Evolutionary conservation across 495 filamentous ascomycete genomes (phyloP).

Genomic region (Penicillium pancosmium): DNA sequence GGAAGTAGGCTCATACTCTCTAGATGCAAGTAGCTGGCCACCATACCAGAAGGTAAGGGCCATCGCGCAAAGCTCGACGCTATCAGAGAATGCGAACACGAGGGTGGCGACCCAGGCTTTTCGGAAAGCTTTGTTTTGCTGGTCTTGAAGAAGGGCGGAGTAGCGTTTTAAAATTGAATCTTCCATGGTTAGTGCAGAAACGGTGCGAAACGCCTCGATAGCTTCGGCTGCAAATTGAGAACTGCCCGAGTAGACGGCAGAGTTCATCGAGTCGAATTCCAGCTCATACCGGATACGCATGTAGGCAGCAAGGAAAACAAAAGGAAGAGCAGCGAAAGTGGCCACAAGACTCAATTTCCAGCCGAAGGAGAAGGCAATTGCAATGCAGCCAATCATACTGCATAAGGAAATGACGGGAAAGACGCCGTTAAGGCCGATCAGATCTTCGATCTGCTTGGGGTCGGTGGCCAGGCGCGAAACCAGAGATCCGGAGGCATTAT

Average conservation of each 20-base stretch:
- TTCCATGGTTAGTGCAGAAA: constrained; percentile 58
- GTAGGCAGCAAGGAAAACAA: constrained; percentile 56
- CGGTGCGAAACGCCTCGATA: constrained; percentile 58
- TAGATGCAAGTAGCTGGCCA: constrained; percentile 52
- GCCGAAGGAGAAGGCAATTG: constrained; percentile 58
- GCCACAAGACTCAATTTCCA: constrained; percentile 66
- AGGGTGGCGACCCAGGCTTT: constrained; percentile 50
- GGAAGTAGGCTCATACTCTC: constrained; percentile 49
- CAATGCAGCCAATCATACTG: constrained; percentile 56
- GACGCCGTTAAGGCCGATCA: constrained; percentile 51
- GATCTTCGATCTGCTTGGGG: constrained; percentile 63
- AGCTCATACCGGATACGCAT: constrained; percentile 54
- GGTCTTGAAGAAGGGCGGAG: constrained; percentile 47
- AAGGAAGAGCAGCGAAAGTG: constrained; percentile 55
- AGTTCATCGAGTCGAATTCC: constrained; percentile 59
- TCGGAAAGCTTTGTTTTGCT: constrained; percentile 52
- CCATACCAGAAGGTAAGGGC: constrained; percentile 65
- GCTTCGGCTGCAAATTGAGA: constrained; percentile 62
- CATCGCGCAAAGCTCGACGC: constrained; percentile 53
- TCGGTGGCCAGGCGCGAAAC: constrained; percentile 57
- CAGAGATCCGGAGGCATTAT: constrained; percentile 52
- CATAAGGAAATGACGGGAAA: constrained; percentile 45
- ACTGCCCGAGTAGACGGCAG: constrained; percentile 56
- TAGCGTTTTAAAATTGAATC: constrained; percentile 51
- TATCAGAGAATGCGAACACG: constrained; percentile 41